Conservation (phyloP, 805 yeast species). For the Blastobotrys americana region DNA sequence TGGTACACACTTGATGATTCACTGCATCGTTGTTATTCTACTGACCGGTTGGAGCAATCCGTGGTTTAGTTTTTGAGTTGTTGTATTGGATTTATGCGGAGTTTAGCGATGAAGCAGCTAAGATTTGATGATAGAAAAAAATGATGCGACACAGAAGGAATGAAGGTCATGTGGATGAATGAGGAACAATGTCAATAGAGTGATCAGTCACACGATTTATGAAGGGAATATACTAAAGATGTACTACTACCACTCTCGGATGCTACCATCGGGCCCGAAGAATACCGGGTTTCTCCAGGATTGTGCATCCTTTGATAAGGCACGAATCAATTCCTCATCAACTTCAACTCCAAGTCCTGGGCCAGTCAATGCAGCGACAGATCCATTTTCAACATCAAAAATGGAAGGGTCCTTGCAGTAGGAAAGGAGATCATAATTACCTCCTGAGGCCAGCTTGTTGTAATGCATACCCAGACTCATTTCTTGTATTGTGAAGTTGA, state of each 20-base stretch:
- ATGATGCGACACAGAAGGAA: too few relatives aligned
- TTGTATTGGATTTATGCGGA: too few relatives aligned
- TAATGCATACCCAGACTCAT: slow-evolving; percentile 28
- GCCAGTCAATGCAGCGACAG: slow-evolving; percentile 18
- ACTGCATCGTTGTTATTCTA: too few relatives aligned
- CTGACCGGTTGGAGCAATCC: too few relatives aligned
- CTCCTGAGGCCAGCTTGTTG: slow-evolving; percentile 17
- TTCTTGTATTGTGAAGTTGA: slow-evolving; percentile 25
- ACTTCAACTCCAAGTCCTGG: slow-evolving; percentile 28
- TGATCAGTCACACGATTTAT: too few relatives aligned
- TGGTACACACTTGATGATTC: too few relatives aligned
- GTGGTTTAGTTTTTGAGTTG: too few relatives aligned
- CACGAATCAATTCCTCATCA: slow-evolving; percentile 23
- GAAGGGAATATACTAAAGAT: too few relatives aligned
- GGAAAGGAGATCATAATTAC: slow-evolving; percentile 21
- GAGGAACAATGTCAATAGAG: too few relatives aligned
- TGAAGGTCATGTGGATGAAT: too few relatives aligned
- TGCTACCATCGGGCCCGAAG: slow-evolving; percentile 26
- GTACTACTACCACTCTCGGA: slow-evolving; percentile 27
- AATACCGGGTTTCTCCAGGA: slow-evolving; percentile 28
- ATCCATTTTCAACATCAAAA: slow-evolving; percentile 23
- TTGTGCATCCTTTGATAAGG: slow-evolving; percentile 15
- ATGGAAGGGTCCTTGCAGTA: slow-evolving; percentile 22
- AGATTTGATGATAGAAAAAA: too few relatives aligned
- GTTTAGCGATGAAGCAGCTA: too few relatives aligned